Evolutionary conservation across 371 early-diverging fungal genomes (phyloP), one percentile per base, ranked within the genome.

Genomic region (Nematocida displodere): DNA sequence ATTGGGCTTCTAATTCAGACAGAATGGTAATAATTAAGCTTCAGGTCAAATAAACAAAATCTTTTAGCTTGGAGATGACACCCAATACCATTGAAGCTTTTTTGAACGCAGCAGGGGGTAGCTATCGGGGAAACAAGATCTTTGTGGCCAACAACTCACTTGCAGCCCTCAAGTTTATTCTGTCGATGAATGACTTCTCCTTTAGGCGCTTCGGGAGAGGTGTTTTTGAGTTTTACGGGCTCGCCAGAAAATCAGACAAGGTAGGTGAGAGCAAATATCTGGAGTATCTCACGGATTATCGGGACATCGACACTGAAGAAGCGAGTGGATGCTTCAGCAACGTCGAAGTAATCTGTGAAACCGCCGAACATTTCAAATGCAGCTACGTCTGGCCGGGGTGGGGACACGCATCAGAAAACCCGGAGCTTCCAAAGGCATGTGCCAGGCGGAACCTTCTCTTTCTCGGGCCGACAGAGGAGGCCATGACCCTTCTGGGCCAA

Each of bases 341-440:
- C 80, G 92, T 95, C 34, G 90, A 92, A 76, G 85, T 94, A 39
- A 95, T 97, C 79, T 93, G 93, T 55, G 94, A 95, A 77, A 88
- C 93, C 36, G 97, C 95, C 40, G 92, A 92, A 85, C 86, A 93
- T 62, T 91, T 91, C 8, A 89, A 89, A 61, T 93, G 92, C 20
- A 91, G 94, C 80, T 88, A 88, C 54, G 87, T 87, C 11, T 88
- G 87, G 86, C 88, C 88, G 31, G 88, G 87, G 66, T 94, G 96
- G 96, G 97, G 97, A 64, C 95, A 96, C 81, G 93, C 95, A 39
- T 94, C 95, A 28, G 97, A 97, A 83, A 94, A 97, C 83, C 94
- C 94, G 63, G 85, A 88, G 62, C 86, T 97, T 54, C 92, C 94
- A 63, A 94, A 94, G 82, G 87, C 88, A 88, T 46, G 87, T 86